Percentiles rank a stretch among this genome's conserved stretches.
Conservation (phyloP, 192 early-diverging fungal species). For the Rhizophagus sp. region DNA sequence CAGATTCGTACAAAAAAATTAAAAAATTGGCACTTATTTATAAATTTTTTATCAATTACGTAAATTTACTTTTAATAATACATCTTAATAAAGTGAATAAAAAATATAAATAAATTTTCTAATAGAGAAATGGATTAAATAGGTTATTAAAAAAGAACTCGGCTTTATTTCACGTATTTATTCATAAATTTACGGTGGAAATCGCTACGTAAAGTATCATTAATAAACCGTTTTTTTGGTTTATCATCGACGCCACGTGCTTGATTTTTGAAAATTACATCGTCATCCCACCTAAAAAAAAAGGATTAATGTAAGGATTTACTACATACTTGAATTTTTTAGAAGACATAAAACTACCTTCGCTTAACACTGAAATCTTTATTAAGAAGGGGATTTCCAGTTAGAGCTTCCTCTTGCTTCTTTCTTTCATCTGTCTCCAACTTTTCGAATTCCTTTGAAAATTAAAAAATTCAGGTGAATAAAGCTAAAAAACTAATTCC, state of each 20-base stretch:
- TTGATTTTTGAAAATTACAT: conserved; percentile 98
- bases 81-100: no score
- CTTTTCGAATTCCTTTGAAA: conserved; percentile 50
- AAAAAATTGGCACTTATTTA: no score
- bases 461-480: background rate
- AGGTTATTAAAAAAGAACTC: no score
- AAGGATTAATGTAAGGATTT: background rate
- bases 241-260: conserved; percentile 83
- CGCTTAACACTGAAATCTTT: conserved; percentile 83
- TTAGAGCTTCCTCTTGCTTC: conserved; percentile 60
- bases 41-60: no score
- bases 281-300: conserved; percentile 90
- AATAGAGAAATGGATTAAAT: no score
- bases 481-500: background rate
- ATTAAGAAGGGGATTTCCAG: conserved; percentile 83
- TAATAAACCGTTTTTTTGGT: conserved; percentile 93
- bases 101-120: no score
- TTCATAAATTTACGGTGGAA: conserved; percentile 97
- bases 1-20: no score
- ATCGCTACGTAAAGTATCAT: conserved; percentile 94
- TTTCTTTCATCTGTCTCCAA: conserved; percentile 60
- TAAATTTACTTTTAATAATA: no score
- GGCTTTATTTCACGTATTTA: conserved; percentile 77
- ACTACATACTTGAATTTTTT: background rate
- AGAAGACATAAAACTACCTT: conserved; percentile 41